Conservation (phyloP, 371 early-diverging fungal species). For the Rhizopus arrhizus region DNA sequence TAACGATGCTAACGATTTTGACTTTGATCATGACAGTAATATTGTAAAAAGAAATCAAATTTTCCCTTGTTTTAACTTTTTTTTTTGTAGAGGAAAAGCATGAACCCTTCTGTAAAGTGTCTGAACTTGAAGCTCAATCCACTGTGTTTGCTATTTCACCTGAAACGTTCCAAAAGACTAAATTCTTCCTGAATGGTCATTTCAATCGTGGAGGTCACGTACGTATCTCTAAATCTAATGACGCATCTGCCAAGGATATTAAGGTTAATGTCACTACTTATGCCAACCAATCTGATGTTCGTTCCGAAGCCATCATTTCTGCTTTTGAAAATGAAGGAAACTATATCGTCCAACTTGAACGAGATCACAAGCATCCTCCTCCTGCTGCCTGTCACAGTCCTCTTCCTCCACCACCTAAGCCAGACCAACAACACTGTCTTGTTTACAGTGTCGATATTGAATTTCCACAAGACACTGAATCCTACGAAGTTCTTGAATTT, state of each 20-base stretch:
- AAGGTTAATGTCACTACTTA: conserved; percentile 28
- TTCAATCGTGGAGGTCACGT: conserved; percentile 24
- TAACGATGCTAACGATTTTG: background rate
- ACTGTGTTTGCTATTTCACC: conserved; percentile 26
- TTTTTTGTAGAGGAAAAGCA: background rate
- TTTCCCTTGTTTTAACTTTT: too few species aligned
- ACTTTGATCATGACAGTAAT: background rate
- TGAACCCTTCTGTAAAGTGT: conserved; percentile 20
- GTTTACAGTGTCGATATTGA: conserved; percentile 25
- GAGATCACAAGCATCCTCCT: conserved; percentile 16
- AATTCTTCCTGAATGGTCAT: conserved; percentile 18
- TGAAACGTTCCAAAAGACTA: conserved; percentile 23
- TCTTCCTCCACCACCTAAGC: background rate
- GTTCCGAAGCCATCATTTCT: conserved; percentile 22
- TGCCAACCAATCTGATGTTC: conserved; percentile 8
- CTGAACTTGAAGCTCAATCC: conserved; percentile 15
- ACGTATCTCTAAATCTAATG: conserved; percentile 15
- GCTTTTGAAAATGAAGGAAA: conserved; percentile 35
- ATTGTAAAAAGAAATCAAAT: too few species aligned
- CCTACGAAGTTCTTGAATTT: conserved; percentile 25
- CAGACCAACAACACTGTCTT: conserved; percentile 26
- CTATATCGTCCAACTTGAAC: conserved; percentile 36
- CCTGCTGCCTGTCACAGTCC: background rate
- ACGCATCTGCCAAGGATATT: conserved; percentile 19
- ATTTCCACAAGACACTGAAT: conserved; percentile 25